These are phyloP conservation scores for Phytopythium boreale DNA, from an alignment of 352 stramenopile species.

Conservation along the genomic window DNA sequence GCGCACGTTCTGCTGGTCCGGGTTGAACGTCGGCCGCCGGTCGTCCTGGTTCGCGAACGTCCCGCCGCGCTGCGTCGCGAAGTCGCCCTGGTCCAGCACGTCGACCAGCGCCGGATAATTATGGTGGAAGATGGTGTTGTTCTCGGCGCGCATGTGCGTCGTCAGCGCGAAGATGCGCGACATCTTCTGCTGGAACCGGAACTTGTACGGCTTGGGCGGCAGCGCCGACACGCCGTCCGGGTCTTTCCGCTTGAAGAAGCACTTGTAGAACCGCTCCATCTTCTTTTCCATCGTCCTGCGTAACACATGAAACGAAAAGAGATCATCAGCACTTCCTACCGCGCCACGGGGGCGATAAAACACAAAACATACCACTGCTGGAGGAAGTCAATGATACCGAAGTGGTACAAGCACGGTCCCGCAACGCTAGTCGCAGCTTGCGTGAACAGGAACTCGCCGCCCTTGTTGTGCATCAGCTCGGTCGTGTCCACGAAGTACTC, in stretches of 20 bases:
- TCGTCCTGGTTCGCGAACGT: slow-evolving; percentile 52
- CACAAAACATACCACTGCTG: slow-evolving; percentile 76
- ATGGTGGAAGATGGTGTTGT: slow-evolving; percentile 69
- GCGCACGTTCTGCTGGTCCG: slow-evolving; percentile 42
- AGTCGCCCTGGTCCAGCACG: slow-evolving; percentile 77
- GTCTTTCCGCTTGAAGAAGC: slow-evolving; percentile 84
- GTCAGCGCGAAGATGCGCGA: slow-evolving; percentile 83
- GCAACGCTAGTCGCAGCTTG: slow-evolving; percentile 84
- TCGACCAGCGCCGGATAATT: slow-evolving; percentile 78
- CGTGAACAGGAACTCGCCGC: slow-evolving; percentile 67
- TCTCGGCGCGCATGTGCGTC: slow-evolving; percentile 53
- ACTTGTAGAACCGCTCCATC: slow-evolving; percentile 91
- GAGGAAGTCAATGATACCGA: slow-evolving; percentile 91
- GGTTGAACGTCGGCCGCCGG: slow-evolving; percentile 42
- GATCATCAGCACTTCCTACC: neutral
- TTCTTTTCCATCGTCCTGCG: slow-evolving; percentile 88
- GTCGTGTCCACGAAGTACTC: slow-evolving; percentile 87
- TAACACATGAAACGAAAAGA: slow-evolving; percentile 1
- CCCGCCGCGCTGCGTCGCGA: slow-evolving; percentile 46
- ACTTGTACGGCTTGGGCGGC: slow-evolving; percentile 88
- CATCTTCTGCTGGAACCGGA: slow-evolving; percentile 91
- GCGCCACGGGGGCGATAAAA: neutral
- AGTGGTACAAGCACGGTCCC: slow-evolving; percentile 87
- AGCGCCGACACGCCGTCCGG: slow-evolving; percentile 84
- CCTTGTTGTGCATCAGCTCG: slow-evolving; percentile 46